These are phyloP conservation scores for Trichosporon sp. DNA, from an alignment of 1,284 basidiomycete species.

Conservation along the genomic window DNA sequence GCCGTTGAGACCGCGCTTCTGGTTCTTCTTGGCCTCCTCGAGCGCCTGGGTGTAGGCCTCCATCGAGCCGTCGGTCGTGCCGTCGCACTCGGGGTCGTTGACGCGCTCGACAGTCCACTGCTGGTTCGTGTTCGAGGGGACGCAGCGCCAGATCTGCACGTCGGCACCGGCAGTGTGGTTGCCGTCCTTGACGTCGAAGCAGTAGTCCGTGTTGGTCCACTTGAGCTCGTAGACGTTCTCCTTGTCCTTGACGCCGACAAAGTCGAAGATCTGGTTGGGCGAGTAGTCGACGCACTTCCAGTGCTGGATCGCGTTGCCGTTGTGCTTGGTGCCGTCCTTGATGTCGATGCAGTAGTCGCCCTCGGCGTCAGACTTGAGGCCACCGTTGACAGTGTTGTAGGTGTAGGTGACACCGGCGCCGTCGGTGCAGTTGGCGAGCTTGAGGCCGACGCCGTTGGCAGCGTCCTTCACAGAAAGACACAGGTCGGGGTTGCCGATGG, in stretches of 20 bases:
- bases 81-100: neutral
- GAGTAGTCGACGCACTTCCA: conserved; percentile 38
- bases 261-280: conserved; percentile 35
- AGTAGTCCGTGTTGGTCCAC: conserved; percentile 31
- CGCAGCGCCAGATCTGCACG: conserved; percentile 41
- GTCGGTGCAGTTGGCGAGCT: conserved; percentile 32
- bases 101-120: conserved; percentile 36
- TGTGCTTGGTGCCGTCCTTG: conserved; percentile 28
- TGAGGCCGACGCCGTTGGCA: conserved; percentile 30
- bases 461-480: conserved; percentile 32
- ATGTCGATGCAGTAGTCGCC: conserved; percentile 35
- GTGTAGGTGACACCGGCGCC: conserved; percentile 21
- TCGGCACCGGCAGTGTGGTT: conserved; percentile 29
- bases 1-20: neutral
- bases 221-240: conserved; percentile 22
- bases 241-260: conserved; percentile 7
- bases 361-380: conserved; percentile 2
- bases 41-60: neutral
- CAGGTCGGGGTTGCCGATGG: conserved; percentile 27
- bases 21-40: neutral
- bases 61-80: neutral
- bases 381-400: conserved; percentile 29
- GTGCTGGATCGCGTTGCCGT: conserved; percentile 38
- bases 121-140: conserved; percentile 39
- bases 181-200: conserved; percentile 40